Conservation (phyloP, 1,284 basidiomycete genomes). For the Microbotryum silenes-acaulis region DNA sequence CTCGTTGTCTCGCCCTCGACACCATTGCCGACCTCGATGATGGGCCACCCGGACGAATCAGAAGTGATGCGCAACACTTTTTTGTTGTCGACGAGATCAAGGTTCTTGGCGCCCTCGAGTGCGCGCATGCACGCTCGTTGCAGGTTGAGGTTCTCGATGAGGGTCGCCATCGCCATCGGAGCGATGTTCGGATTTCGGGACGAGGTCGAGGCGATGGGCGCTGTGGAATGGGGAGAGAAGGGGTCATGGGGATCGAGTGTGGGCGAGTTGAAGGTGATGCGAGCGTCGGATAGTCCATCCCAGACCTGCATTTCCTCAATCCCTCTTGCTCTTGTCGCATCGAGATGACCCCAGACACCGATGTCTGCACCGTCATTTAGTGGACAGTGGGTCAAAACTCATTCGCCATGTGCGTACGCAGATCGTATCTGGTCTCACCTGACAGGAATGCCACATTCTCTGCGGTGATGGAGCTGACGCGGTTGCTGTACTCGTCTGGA, state of each 20-base stretch:
- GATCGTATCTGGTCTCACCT: conserved; percentile 45
- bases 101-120: conserved; percentile 48
- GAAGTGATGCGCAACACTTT: conserved; percentile 34
- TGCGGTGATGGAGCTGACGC: conserved; percentile 82
- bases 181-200: conserved; percentile 34
- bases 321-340: conserved; percentile 57
- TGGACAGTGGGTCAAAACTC: not conserved
- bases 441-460: conserved; percentile 67
- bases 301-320: conserved; percentile 85
- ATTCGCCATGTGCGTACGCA: not conserved
- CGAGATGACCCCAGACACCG: conserved; percentile 75
- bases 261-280: conserved; percentile 59
- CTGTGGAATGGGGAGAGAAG: not conserved
- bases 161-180: conserved; percentile 68
- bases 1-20: conserved; percentile 36
- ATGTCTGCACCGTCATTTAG: conserved; percentile 50
- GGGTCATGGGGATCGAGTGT: conserved; percentile 39
- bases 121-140: conserved; percentile 62
- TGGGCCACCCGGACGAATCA: conserved; percentile 56
- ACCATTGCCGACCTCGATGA: conserved; percentile 59
- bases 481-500: conserved; percentile 64
- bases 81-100: conserved; percentile 35
- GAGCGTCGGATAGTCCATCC: conserved; percentile 77
- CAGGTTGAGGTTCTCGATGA: conserved; percentile 85
- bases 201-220: conserved; percentile 33